These are phyloP conservation scores for Trametes cinnabarina DNA, from an alignment of 768 basidiomycete species.

Conservation along the genomic window DNA sequence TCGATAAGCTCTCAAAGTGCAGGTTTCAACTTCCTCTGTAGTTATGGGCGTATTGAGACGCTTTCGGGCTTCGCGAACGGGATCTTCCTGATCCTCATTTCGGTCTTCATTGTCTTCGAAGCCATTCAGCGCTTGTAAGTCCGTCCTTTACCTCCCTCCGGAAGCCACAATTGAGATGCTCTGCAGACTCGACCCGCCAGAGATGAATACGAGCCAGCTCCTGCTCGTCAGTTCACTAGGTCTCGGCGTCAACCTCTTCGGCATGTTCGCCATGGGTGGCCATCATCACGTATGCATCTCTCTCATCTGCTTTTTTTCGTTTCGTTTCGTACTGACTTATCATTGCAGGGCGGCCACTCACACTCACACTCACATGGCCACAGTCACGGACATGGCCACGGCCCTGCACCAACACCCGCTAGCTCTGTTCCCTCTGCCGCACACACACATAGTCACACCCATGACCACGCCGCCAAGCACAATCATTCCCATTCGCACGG, in stretches of 20 bases:
- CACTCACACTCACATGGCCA: slow-evolving; percentile 35
- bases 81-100: slow-evolving; percentile 89
- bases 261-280: slow-evolving; percentile 98
- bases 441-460: neutral
- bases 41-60: slow-evolving; percentile 95
- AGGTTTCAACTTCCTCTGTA: slow-evolving; percentile 30
- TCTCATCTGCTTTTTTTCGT: neutral
- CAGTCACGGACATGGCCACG: slow-evolving; percentile 27
- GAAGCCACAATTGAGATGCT: neutral
- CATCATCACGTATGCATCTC: slow-evolving; percentile 67
- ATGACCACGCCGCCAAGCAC: neutral
- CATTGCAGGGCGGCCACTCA: slow-evolving; percentile 54
- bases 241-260: slow-evolving; percentile 91
- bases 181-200: slow-evolving; percentile 83
- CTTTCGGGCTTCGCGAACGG: slow-evolving; percentile 98
- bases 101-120: slow-evolving; percentile 97
- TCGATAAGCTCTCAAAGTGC: neutral
- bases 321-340: neutral
- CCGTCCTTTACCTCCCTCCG: neutral
- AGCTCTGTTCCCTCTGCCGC: neutral
- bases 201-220: slow-evolving; percentile 95
- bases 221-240: slow-evolving; percentile 87
- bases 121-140: slow-evolving; percentile 88
- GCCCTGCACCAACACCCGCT: neutral
- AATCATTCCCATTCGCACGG: slow-evolving; percentile 17